Conservation (phyloP, 1,284 basidiomycete species). For the Malassezia nana region DNA sequence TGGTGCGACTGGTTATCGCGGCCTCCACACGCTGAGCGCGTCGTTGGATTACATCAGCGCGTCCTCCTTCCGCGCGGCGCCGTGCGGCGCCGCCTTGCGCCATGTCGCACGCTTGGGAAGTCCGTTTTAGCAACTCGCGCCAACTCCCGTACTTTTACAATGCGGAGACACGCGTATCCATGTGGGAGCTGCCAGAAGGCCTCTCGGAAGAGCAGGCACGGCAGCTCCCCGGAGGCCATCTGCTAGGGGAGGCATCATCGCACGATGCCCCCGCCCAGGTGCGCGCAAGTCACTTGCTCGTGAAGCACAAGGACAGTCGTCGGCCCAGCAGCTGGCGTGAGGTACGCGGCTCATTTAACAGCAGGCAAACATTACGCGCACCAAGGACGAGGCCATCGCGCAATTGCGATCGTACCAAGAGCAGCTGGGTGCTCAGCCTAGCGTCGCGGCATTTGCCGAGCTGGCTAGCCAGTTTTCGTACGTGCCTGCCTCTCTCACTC, state of each 20-base stretch:
- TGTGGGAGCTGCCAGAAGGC: conserved; percentile 69
- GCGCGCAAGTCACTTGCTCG: conserved; percentile 83
- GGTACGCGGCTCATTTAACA: background rate
- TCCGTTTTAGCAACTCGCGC: conserved; percentile 63
- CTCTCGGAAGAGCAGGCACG: conserved; percentile 51
- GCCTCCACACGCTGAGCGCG: background rate
- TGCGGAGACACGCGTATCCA: conserved; percentile 59
- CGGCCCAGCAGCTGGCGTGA: conserved; percentile 58
- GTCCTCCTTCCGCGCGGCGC: background rate
- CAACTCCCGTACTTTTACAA: conserved; percentile 84
- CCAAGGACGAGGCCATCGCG: conserved; percentile 76
- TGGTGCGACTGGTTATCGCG: background rate
- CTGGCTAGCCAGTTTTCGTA: conserved; percentile 37
- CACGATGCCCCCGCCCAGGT: conserved; percentile 56
- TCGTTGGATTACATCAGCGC: too few species aligned
- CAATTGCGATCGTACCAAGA: conserved; percentile 54
- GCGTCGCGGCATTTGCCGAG: conserved; percentile 32
- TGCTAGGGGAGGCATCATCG: conserved; percentile 21
- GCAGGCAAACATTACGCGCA: conserved; percentile 70
- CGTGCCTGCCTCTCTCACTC: conserved; percentile 13
- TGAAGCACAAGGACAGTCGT: conserved; percentile 80
- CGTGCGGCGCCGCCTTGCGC: background rate
- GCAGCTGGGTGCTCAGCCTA: conserved; percentile 27
- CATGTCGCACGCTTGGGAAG: conserved; percentile 27
- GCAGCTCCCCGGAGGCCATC: conserved; percentile 36